Conservation (phyloP, 192 early-diverging fungal species). For the Oehlia diaphana region DNA sequence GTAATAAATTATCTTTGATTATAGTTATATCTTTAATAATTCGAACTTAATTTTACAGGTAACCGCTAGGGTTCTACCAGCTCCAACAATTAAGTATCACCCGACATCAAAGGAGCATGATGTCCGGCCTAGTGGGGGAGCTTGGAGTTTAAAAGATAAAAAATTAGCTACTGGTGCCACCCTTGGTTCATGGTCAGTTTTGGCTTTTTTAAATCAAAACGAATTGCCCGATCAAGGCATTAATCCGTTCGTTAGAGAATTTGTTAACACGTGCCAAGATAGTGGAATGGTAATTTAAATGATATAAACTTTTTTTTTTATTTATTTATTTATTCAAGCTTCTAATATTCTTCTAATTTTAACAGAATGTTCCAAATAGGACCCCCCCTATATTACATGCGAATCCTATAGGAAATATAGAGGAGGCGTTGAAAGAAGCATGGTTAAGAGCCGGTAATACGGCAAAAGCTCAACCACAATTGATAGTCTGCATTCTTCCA, state of each 20-base stretch:
- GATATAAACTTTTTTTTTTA: no score
- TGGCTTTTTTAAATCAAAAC: slow-evolving; percentile 53
- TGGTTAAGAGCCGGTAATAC: slow-evolving; percentile 14
- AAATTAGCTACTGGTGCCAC: slow-evolving; percentile 72
- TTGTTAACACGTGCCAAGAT: no score
- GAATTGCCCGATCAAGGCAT: no score
- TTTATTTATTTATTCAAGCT: no score
- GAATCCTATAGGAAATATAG: no score
- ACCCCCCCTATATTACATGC: no score
- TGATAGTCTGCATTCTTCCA: slow-evolving; percentile 79
- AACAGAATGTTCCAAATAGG: no score
- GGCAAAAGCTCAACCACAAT: slow-evolving; percentile 67
- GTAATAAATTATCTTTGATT: not conserved
- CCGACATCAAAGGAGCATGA: slow-evolving; percentile 41
- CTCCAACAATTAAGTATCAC: slow-evolving; percentile 74
- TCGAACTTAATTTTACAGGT: not conserved
- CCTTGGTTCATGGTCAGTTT: slow-evolving; percentile 77
- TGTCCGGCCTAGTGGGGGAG: slow-evolving; percentile 64
- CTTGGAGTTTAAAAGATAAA: slow-evolving; percentile 87
- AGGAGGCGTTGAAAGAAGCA: no score
- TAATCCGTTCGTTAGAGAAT: no score
- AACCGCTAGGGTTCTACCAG: slow-evolving; percentile 69
- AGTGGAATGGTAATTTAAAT: no score
- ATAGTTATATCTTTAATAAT: slow-evolving; percentile 10
- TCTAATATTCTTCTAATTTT: no score